Evolutionary conservation across 2,329 filamentous ascomycete species (phyloP).

Genomic region (Ramularia collo-cygni): DNA sequence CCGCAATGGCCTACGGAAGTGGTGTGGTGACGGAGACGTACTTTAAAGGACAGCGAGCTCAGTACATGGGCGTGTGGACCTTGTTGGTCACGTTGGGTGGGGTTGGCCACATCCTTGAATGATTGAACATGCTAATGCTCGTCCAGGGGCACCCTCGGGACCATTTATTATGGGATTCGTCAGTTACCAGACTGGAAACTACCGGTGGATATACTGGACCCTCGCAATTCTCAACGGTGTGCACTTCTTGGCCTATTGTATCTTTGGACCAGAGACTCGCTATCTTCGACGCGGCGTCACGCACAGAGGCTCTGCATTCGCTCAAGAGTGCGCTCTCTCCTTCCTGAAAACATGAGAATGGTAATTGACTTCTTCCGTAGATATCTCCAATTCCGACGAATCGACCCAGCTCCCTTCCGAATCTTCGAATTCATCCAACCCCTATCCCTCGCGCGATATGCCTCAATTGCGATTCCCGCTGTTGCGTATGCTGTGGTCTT

Average conservation of each 20-base stretch:
- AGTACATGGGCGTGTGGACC: slow-evolving; percentile 55
- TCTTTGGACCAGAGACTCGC: slow-evolving; percentile 50
- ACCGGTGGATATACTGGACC: slow-evolving; percentile 54
- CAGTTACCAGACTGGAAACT: slow-evolving; percentile 43
- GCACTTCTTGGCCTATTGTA: slow-evolving; percentile 51
- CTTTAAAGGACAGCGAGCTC: slow-evolving; percentile 49
- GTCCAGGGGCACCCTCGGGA: slow-evolving; percentile 32
- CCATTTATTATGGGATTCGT: slow-evolving; percentile 41
- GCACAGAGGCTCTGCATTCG: slow-evolving; percentile 36
- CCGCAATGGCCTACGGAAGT: slow-evolving; percentile 49
- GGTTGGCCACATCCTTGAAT: not conserved
- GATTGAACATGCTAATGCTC: not conserved
- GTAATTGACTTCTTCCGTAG: not conserved
- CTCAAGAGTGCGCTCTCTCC: slow-evolving; percentile 26
- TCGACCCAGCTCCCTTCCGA: slow-evolving; percentile 47
- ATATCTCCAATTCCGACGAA: slow-evolving; percentile 42
- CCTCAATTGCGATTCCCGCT: slow-evolving; percentile 46
- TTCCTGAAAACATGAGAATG: too few relatives aligned
- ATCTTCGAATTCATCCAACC: slow-evolving; percentile 48
- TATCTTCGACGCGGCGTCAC: slow-evolving; percentile 40
- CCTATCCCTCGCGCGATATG: slow-evolving; percentile 39
- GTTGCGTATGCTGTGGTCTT: slow-evolving; percentile 53
- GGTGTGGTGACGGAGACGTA: slow-evolving; percentile 53
- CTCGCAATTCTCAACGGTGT: slow-evolving; percentile 51
- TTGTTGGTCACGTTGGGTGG: slow-evolving; percentile 43